These are phyloP conservation scores for Trichoderma hamatum DNA, from an alignment of 2,329 filamentous ascomycete genomes.

Conservation along the genomic window DNA sequence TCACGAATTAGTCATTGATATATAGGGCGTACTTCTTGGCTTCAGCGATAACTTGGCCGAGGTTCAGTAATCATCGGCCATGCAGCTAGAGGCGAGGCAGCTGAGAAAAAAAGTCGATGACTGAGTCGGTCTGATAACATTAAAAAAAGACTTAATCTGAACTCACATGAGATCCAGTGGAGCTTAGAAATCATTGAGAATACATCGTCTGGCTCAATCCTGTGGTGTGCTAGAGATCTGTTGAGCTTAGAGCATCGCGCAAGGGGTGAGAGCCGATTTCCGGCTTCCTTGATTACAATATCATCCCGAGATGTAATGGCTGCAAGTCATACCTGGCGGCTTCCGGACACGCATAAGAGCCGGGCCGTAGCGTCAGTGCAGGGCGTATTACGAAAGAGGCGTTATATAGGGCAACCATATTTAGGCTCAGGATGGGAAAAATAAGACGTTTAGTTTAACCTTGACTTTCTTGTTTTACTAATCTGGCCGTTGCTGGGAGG, in stretches of 20 bases:
- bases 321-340: not conserved
- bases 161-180: not conserved
- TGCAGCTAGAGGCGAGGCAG: not conserved
- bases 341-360: not conserved
- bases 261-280: not conserved
- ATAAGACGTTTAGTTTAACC: not conserved
- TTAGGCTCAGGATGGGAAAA: not conserved
- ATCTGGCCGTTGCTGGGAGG: not conserved
- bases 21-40: not conserved
- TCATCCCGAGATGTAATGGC: constrained; percentile 3
- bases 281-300: not conserved
- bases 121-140: not conserved
- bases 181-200: not conserved
- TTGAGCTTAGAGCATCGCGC: not conserved
- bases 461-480: not conserved
- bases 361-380: not conserved
- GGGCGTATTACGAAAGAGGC: not conserved
- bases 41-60: not conserved
- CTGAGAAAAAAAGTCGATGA: not conserved
- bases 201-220: not conserved
- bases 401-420: not conserved
- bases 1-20: not conserved
- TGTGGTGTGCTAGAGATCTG: not conserved
- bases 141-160: not conserved
- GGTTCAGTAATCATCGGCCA: constrained; percentile 2